These are phyloP conservation scores for Eruca vesicaria DNA, from an alignment of 441 rosid species.

Conservation along the genomic window DNA sequence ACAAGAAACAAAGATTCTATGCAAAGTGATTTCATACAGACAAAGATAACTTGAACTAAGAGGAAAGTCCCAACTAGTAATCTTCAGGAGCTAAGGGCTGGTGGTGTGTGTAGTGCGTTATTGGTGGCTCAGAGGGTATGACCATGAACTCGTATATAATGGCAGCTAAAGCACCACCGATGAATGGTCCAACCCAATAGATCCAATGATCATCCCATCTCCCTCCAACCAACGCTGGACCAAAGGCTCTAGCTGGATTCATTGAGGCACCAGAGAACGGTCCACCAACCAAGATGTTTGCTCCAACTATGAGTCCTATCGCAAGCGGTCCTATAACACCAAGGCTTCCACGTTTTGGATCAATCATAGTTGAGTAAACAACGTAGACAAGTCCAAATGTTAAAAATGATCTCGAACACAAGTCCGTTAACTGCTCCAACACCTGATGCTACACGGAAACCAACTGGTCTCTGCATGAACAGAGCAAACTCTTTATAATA, in stretches of 20 bases:
- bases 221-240: constrained; percentile 87
- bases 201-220: constrained; percentile 89
- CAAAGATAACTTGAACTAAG: not conserved
- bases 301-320: constrained; percentile 64
- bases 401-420: constrained; percentile 54
- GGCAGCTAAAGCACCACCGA: constrained; percentile 67
- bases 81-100: constrained; percentile 83
- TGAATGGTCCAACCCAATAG: constrained; percentile 78
- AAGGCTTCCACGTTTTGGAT: constrained; percentile 76
- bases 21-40: constrained; percentile 22
- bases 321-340: constrained; percentile 76
- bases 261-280: constrained; percentile 81
- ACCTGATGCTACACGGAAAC: constrained; percentile 58
- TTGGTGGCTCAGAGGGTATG: constrained; percentile 59
- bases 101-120: constrained; percentile 42
- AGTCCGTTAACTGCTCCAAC: constrained; percentile 53
- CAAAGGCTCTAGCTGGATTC: constrained; percentile 86
- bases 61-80: constrained; percentile 40
- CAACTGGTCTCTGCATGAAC: constrained; percentile 63
- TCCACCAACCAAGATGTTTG: constrained; percentile 72
- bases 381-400: constrained; percentile 71
- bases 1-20: constrained; percentile 13
- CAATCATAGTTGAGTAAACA: constrained; percentile 63
- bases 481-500: not conserved
- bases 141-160: constrained; percentile 65